phyloP scores from a whole-genome alignment of 192 early-diverging fungal genomes.

The Phycomyces nitens region DNA sequence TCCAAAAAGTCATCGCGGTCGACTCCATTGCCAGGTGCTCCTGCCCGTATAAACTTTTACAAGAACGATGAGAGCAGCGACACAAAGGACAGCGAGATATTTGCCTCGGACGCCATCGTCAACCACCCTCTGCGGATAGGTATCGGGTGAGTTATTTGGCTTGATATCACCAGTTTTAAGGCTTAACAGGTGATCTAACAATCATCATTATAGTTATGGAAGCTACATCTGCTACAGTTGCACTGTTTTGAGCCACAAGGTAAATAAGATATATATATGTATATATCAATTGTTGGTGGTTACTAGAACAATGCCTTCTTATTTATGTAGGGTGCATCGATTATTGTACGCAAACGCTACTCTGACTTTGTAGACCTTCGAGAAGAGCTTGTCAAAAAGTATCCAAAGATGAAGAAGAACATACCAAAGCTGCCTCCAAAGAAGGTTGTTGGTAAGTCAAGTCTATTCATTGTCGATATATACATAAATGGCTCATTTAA shows the following conservation, averaged over 20 bases:
- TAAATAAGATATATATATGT: not conserved
- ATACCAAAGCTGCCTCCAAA: constrained; percentile 52
- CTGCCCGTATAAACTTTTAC: constrained; percentile 28
- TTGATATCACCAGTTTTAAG: not conserved
- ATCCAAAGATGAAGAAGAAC: constrained; percentile 34
- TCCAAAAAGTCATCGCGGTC: constrained; percentile 9
- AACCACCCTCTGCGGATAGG: constrained; percentile 40
- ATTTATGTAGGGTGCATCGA: constrained; percentile 35
- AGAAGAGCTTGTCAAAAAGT: constrained; percentile 33
- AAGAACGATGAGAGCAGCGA: constrained; percentile 20
- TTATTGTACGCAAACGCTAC: constrained; percentile 44
- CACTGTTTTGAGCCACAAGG: constrained; percentile 37
- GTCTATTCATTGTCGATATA: not conserved
- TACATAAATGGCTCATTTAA: not conserved
- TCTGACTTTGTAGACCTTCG: constrained; percentile 46
- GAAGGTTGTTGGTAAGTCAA: constrained; percentile 37
- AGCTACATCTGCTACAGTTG: constrained; percentile 45
- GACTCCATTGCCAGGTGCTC: constrained; percentile 15
- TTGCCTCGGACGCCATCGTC: constrained; percentile 37
- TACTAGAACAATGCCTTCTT: too few species aligned
- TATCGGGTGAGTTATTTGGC: constrained; percentile 6
- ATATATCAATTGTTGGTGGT: not conserved
- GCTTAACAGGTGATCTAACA: not conserved
- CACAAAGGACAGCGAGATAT: constrained; percentile 3
- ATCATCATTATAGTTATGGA: constrained; percentile 25